Conservation (phyloP, 495 filamentous ascomycete genomes). For the Umbilicaria muhlenbergii region DNA sequence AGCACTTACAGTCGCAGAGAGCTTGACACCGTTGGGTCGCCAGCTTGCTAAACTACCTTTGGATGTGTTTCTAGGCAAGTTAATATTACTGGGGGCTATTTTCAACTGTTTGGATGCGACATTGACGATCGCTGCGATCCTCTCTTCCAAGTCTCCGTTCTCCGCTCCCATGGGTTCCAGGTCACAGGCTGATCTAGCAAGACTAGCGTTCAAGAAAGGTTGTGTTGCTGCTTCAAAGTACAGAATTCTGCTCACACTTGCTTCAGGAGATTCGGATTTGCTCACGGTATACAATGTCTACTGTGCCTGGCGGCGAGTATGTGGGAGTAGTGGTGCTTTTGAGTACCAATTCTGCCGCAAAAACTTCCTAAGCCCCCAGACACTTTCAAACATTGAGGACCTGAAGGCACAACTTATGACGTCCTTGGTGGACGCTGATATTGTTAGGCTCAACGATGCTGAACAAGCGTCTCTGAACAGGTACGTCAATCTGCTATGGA, state of each 20-base stretch:
- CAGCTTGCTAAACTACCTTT: constrained; percentile 80
- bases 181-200: constrained; percentile 59
- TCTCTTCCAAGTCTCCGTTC: constrained; percentile 93
- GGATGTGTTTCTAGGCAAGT: constrained; percentile 87
- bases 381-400: constrained; percentile 80
- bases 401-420: constrained; percentile 79
- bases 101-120: constrained; percentile 84
- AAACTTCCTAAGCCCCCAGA: constrained; percentile 75
- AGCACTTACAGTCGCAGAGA: constrained; percentile 65
- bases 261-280: constrained; percentile 68
- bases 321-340: constrained; percentile 43
- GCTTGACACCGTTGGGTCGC: constrained; percentile 69
- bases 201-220: constrained; percentile 60
- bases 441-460: constrained; percentile 51
- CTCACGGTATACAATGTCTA: constrained; percentile 91
- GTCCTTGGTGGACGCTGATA: constrained; percentile 65
- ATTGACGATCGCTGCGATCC: constrained; percentile 77
- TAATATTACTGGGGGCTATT: constrained; percentile 67
- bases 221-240: background rate
- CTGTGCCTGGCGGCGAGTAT: constrained; percentile 66
- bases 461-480: constrained; percentile 53
- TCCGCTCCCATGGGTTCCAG: constrained; percentile 68
- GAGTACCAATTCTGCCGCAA: constrained; percentile 82
- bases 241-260: constrained; percentile 6
- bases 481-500: constrained; percentile 16